These are phyloP conservation scores for Ensete ventricosum DNA, from an alignment of 176 grass and related monocot species.

Conservation along the genomic window DNA sequence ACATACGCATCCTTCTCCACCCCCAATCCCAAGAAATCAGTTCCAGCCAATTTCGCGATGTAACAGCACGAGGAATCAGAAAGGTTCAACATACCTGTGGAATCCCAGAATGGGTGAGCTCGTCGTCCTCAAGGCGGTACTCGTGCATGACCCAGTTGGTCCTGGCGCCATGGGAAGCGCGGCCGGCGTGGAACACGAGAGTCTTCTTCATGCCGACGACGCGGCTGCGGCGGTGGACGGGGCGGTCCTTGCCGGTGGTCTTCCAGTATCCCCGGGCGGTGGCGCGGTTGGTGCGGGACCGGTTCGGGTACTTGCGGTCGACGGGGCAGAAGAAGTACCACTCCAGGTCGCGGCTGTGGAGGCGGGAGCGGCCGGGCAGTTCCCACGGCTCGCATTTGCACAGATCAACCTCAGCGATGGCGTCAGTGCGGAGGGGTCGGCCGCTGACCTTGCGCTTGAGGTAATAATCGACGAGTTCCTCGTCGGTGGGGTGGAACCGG, in stretches of 20 bases:
- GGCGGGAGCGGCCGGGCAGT: constrained; percentile 58
- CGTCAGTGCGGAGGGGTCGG: constrained; percentile 53
- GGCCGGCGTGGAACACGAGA: constrained; percentile 74
- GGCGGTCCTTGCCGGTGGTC: constrained; percentile 89
- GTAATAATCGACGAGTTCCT: constrained; percentile 80
- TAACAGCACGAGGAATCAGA: background rate
- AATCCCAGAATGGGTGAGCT: constrained; percentile 14
- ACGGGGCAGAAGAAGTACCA: constrained; percentile 92
- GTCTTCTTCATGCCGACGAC: constrained; percentile 95
- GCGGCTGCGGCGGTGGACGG: constrained; percentile 39
- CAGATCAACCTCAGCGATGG: constrained; percentile 86
- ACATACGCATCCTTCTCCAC: constrained; percentile 65
- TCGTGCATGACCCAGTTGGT: constrained; percentile 99
- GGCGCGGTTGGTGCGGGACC: constrained; percentile 65
- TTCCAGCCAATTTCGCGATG: background rate
- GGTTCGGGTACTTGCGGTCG: constrained; percentile 70
- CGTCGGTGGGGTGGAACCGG: constrained; percentile 43
- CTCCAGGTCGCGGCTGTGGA: constrained; percentile 85
- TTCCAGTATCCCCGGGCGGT: constrained; percentile 85
- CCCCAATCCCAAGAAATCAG: constrained; percentile 4
- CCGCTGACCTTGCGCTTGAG: constrained; percentile 54
- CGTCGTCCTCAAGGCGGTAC: constrained; percentile 73
- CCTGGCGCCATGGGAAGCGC: constrained; percentile 69
- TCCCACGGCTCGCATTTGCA: constrained; percentile 94
- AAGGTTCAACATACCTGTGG: constrained; percentile 34